Evolutionary conservation across 2,329 filamentous ascomycete species (phyloP).

Genomic region (Cordyceps cateniannulata): DNA sequence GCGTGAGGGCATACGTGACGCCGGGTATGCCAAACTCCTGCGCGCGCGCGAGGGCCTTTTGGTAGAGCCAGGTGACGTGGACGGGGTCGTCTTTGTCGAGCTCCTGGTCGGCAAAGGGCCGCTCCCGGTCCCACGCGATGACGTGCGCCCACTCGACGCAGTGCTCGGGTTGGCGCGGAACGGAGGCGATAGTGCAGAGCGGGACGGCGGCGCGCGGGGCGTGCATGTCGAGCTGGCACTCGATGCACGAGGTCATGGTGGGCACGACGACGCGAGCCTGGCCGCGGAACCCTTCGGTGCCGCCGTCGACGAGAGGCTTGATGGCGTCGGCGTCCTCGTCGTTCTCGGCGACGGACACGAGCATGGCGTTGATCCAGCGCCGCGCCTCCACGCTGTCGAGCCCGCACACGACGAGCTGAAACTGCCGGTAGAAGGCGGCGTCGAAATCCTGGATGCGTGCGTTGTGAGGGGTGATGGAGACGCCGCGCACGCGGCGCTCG

Average conservation of each 20-base stretch:
- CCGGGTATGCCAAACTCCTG: constrained; percentile 84
- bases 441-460: constrained; percentile 96
- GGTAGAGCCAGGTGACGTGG: constrained; percentile 95
- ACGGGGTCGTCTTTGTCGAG: constrained; percentile 95
- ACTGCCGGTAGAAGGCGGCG: constrained; percentile 94
- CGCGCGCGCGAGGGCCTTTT: constrained; percentile 74
- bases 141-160: constrained; percentile 99
- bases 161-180: constrained; percentile 93
- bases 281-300: constrained; percentile 97
- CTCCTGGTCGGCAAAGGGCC: constrained; percentile 59
- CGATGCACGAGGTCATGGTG: constrained; percentile 89
- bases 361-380: constrained; percentile 95
- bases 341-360: constrained; percentile 83
- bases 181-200: constrained; percentile 91
- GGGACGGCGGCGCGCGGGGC: constrained; percentile 95
- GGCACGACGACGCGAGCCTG: constrained; percentile 90
- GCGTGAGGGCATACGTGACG: constrained; percentile 91
- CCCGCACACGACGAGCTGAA: constrained; percentile 88
- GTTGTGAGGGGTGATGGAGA: constrained; percentile 90
- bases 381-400: constrained; percentile 95
- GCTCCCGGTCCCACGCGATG: constrained; percentile 89
- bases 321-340: constrained; percentile 66
- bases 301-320: constrained; percentile 93
- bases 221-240: constrained; percentile 98
- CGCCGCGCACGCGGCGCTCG: constrained; percentile 79